Base-by-base conservation (phyloP, 208 protist genomes). In the Trypanosomatidae sp. region DNA sequence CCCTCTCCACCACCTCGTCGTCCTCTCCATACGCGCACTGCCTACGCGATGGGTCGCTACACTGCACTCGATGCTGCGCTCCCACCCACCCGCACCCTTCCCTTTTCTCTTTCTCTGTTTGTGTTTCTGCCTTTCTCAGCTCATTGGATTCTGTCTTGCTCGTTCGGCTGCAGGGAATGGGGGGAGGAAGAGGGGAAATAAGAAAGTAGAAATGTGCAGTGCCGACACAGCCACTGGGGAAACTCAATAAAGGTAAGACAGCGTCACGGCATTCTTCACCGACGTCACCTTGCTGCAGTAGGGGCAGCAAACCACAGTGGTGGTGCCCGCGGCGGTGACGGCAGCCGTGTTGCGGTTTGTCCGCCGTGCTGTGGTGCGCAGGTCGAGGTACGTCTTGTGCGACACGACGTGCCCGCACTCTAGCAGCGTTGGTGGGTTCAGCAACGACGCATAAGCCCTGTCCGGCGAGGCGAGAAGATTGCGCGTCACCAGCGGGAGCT, bases 381-480 rank as follows among this genome's bases (percentile, higher is more conserved):
- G 53, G 47, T 74, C 73, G 53, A 87, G 59, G 59, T 91, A 74
- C 30, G 86, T 83, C 47, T 73, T 69, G 71, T 94, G 75, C 19
- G 91, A 91, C 47, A 95, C 81, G 12, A 95, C 81, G 71, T 95
- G 91, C 17, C 91, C 91, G 73, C 91, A 95, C 53, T 76, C 71
- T 28, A 95, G 78, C 55, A 95, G 68, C 44, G 90, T 83, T 1
- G 91, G 87, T 22, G 83, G 79, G 62, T 92, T 94, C 44, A 92
- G 72, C 52, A 66, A 73, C 28, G 71, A 58, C n/a, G 64, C 43
- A 17, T 66, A 66, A 33, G 56, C 53, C 47, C 46, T 58, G 28
- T 76, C 43, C 0, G 73, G 73, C 0, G 75, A 56, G 25, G 53
- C 64, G 22, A 82, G 66, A 12, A 88, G 66, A 41, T 91, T 91